Conservation (phyloP, 805 yeast genomes). For the Dipodascus geniculatus region DNA sequence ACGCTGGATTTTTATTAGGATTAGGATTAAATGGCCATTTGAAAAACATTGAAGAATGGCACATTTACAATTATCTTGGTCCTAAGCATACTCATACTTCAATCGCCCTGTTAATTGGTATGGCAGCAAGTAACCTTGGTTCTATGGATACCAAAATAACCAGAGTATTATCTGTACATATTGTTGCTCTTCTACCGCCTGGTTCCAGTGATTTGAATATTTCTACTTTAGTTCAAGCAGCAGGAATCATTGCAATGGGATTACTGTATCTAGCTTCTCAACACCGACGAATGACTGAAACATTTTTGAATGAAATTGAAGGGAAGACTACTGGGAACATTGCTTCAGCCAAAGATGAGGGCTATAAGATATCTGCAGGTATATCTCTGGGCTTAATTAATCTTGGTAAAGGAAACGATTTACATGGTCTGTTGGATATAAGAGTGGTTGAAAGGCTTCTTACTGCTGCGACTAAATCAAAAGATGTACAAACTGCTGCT, state of each 20-base stretch:
- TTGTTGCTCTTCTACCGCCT: constrained; percentile 78
- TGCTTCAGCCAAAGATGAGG: constrained; percentile 35
- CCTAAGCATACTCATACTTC: constrained; percentile 80
- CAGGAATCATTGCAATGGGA: constrained; percentile 87
- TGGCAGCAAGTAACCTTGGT: constrained; percentile 81
- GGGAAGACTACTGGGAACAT: constrained; percentile 4
- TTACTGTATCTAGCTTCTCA: constrained; percentile 65
- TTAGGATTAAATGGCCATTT: constrained; percentile 87
- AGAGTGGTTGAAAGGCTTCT: constrained; percentile 50
- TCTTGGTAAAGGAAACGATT: constrained; percentile 58
- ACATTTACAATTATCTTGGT: constrained; percentile 81
- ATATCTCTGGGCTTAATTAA: constrained; percentile 77
- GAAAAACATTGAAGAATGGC: constrained; percentile 84
- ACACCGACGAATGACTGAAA: constrained; percentile 78
- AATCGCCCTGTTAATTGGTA: constrained; percentile 78
- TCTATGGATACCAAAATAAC: constrained; percentile 79
- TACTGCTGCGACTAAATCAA: constrained; percentile 38
- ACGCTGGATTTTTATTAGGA: constrained; percentile 91
- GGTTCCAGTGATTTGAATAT: constrained; percentile 89
- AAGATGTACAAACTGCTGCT: constrained; percentile 49
- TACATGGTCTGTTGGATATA: constrained; percentile 48
- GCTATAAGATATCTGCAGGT: constrained; percentile 81
- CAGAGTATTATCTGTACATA: constrained; percentile 85
- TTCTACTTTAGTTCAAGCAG: constrained; percentile 71
- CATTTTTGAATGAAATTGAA: constrained; percentile 53